Conservation (phyloP, 495 filamentous ascomycete genomes). For the Bathelium albidoporum region DNA sequence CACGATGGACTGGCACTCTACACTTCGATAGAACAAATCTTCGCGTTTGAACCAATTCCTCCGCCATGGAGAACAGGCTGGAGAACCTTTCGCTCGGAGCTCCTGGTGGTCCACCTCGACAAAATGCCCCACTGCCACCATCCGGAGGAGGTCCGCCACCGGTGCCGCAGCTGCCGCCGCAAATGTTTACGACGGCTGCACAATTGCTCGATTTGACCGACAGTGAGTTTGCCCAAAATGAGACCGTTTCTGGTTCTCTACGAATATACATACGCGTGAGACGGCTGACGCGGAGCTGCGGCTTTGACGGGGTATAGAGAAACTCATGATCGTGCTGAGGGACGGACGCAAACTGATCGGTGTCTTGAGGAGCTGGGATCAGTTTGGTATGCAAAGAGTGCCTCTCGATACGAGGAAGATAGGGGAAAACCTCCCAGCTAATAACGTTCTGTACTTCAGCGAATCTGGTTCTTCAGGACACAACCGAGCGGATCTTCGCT, state of each 20-base stretch:
- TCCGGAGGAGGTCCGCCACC: slow-evolving; percentile 23
- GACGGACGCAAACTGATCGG: slow-evolving; percentile 91
- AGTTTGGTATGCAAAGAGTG: slow-evolving; percentile 62
- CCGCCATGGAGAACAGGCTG: not conserved
- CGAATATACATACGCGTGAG: slow-evolving; percentile 1
- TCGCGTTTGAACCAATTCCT: not conserved
- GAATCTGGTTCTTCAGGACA: slow-evolving; percentile 88
- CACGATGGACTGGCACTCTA: not conserved
- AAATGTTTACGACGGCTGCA: slow-evolving; percentile 98
- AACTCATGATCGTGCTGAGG: slow-evolving; percentile 77
- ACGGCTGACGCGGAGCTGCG: slow-evolving; percentile 9
- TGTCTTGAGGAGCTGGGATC: slow-evolving; percentile 91
- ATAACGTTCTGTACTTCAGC: slow-evolving; percentile 39
- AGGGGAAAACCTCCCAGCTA: not conserved
- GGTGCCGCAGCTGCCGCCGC: slow-evolving; percentile 51
- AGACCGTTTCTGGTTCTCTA: slow-evolving; percentile 5
- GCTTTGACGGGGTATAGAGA: slow-evolving; percentile 51
- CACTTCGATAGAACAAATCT: not conserved
- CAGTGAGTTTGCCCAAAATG: slow-evolving; percentile 51
- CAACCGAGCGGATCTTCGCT: slow-evolving; percentile 74
- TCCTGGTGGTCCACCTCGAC: not conserved
- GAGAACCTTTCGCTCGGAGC: not conserved
- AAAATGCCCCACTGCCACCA: not conserved
- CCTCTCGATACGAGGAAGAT: not conserved
- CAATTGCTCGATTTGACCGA: slow-evolving; percentile 92